phyloP scores from a whole-genome alignment of 345 rosid genomes.

The Ceriops zippeliana region DNA sequence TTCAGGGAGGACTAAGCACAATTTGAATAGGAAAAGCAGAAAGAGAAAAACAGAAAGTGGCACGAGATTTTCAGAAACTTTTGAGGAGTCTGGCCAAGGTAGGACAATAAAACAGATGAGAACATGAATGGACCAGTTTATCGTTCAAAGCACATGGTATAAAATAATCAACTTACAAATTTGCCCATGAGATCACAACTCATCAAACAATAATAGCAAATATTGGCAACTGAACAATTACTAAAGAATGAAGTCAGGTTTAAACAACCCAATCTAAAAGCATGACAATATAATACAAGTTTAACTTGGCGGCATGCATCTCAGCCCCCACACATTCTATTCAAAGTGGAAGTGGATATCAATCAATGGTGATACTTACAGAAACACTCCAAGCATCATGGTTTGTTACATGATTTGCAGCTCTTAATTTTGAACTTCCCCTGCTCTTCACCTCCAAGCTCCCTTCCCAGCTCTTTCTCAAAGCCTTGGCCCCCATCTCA shows the following conservation, averaged over 20 bases:
- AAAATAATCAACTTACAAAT: background rate
- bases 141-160: background rate
- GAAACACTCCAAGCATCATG: conserved; percentile 53
- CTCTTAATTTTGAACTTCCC: conserved; percentile 43
- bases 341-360: background rate
- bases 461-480: conserved; percentile 99
- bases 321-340: background rate
- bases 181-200: background rate
- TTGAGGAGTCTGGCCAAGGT: background rate
- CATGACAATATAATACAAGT: background rate
- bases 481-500: conserved; percentile 84
- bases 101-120: conserved; percentile 1
- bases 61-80: background rate
- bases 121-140: background rate
- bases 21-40: background rate
- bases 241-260: conserved; percentile 1
- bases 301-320: background rate
- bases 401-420: conserved; percentile 44
- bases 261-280: background rate
- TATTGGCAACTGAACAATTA: background rate
- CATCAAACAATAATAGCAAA: background rate
- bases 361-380: conserved; percentile 43
- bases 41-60: conserved; percentile 4
- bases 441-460: conserved; percentile 59
- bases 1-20: background rate